These are phyloP conservation scores for Penicillium digitatum DNA, from an alignment of 2,329 filamentous ascomycete genomes.

Conservation along the genomic window DNA sequence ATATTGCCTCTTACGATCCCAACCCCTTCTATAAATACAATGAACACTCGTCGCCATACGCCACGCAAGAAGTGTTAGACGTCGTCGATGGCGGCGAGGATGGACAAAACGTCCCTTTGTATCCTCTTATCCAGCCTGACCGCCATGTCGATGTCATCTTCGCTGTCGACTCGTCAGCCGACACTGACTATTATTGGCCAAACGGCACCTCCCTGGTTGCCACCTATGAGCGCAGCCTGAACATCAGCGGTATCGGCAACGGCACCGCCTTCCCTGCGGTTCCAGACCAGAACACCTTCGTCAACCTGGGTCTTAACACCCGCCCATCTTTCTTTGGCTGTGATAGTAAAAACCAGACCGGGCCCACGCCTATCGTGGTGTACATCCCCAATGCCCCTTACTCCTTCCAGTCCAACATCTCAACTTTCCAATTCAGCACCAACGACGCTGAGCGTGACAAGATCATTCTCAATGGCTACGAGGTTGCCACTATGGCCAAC, in stretches of 20 bases:
- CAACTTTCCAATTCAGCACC: conserved; percentile 69
- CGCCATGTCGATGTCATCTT: conserved; percentile 76
- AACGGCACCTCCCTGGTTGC: conserved; percentile 72
- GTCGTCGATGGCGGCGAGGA: conserved; percentile 78
- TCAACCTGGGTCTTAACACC: conserved; percentile 71
- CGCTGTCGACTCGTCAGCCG: conserved; percentile 72
- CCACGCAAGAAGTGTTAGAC: conserved; percentile 54
- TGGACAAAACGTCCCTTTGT: conserved; percentile 71
- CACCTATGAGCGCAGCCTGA: conserved; percentile 65
- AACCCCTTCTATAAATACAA: conserved; percentile 73
- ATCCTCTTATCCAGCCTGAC: conserved; percentile 70
- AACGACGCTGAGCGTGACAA: conserved; percentile 63
- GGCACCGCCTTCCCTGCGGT: conserved; percentile 68
- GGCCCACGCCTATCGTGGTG: conserved; percentile 64
- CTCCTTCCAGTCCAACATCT: conserved; percentile 69
- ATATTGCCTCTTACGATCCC: conserved; percentile 69
- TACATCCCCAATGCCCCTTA: conserved; percentile 89
- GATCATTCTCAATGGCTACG: conserved; percentile 82
- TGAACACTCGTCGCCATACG: conserved; percentile 56
- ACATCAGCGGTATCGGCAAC: conserved; percentile 55
- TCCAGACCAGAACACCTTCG: conserved; percentile 71
- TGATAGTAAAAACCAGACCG: conserved; percentile 60
- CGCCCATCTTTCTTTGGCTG: conserved; percentile 79
- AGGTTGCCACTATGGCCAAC: conserved; percentile 79
- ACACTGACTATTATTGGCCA: conserved; percentile 66